Evolutionary conservation across 1,284 basidiomycete genomes (phyloP).

Genomic region (Apiotrichum veenhuisii): DNA sequence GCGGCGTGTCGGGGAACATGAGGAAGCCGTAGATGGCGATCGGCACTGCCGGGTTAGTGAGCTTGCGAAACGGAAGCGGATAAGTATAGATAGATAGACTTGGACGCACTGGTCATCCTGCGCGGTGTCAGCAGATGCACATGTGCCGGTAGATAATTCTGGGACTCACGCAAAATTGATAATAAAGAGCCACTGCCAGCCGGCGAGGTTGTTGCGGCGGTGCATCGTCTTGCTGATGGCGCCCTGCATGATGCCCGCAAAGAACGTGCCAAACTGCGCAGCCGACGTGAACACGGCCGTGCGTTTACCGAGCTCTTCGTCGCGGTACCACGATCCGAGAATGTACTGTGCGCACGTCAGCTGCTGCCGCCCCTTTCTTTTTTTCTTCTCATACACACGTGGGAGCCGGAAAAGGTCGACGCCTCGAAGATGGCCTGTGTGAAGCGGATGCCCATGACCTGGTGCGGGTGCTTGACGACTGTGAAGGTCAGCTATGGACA

Average conservation of each 20-base stretch:
- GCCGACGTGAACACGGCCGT: slow-evolving; percentile 40
- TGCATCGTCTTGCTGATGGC: slow-evolving; percentile 34
- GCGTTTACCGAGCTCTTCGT: slow-evolving; percentile 40
- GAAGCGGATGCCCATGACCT: slow-evolving; percentile 38
- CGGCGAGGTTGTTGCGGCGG: slow-evolving; percentile 24
- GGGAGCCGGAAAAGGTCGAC: slow-evolving; percentile 32
- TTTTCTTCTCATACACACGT: too few species aligned
- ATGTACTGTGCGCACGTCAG: slow-evolving; percentile 26
- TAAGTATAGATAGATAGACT: too few species aligned
- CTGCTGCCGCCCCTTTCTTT: too few species aligned
- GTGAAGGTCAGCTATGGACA: slow-evolving; percentile 3
- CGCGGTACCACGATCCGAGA: slow-evolving; percentile 45
- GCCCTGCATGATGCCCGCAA: slow-evolving; percentile 45
- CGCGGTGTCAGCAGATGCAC: too few species aligned
- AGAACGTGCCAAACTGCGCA: slow-evolving; percentile 39
- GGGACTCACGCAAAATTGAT: slow-evolving; percentile 40
- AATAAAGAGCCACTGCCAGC: slow-evolving; percentile 41
- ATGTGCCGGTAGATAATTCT: too few species aligned
- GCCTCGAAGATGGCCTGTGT: slow-evolving; percentile 37
- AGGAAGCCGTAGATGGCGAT: slow-evolving; percentile 41
- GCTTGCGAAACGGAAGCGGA: too few species aligned
- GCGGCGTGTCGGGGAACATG: slow-evolving; percentile 43
- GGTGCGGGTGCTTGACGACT: slow-evolving; percentile 30
- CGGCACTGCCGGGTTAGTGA: slow-evolving; percentile 37
- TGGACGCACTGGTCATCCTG: too few species aligned